phyloP scores from a whole-genome alignment of 306 rosid genomes.

The Quercus parvula region DNA sequence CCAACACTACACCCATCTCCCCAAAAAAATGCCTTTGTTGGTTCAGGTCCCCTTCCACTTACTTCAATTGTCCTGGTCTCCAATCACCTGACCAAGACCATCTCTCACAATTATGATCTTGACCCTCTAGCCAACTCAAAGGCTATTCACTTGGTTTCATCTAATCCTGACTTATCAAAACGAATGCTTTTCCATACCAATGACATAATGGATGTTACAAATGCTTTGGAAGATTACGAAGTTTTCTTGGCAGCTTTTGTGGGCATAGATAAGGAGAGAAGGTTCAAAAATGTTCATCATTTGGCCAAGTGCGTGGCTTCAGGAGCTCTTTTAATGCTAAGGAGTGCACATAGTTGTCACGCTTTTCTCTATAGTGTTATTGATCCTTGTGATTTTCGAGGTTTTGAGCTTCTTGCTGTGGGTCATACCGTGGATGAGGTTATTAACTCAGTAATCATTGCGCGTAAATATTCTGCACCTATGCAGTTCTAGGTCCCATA shows the following conservation, averaged over 20 bases:
- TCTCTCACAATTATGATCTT: conserved; percentile 70
- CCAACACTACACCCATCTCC: conserved; percentile 29
- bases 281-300: conserved; percentile 32
- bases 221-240: background rate
- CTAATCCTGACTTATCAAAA: conserved; percentile 52
- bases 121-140: conserved; percentile 58
- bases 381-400: conserved; percentile 50
- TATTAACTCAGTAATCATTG: conserved; percentile 63
- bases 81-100: conserved; percentile 46
- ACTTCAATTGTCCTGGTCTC: conserved; percentile 78
- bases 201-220: conserved; percentile 52
- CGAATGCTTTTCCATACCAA: conserved; percentile 63
- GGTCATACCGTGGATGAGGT: conserved; percentile 39
- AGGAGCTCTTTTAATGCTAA: conserved; percentile 44
- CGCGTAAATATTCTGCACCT: conserved; percentile 39
- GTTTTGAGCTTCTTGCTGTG: conserved; percentile 71
- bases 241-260: conserved; percentile 64
- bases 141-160: conserved; percentile 44
- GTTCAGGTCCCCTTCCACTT: conserved; percentile 83
- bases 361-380: conserved; percentile 74
- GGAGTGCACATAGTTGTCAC: conserved; percentile 77
- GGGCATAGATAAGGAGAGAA: conserved; percentile 58
- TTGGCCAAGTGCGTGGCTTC: conserved; percentile 53
- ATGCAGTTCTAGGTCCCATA: conserved; percentile 25
- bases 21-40: conserved; percentile 50